These are phyloP conservation scores for Rubroshorea leprosula DNA, from an alignment of 345 rosid species.

Conservation along the genomic window DNA sequence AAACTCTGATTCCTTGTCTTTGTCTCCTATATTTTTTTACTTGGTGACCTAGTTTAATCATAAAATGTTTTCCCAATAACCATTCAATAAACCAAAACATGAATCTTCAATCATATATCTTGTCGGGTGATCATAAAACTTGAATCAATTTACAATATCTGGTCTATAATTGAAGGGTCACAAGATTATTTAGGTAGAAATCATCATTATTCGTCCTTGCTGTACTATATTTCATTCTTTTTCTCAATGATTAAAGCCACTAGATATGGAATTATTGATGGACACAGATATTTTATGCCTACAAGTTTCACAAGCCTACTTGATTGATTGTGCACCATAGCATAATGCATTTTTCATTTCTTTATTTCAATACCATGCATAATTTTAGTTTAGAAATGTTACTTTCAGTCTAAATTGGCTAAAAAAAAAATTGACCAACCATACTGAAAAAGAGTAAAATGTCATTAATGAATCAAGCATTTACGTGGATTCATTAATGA, in stretches of 20 bases:
- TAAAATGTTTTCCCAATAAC: background rate
- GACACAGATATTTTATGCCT: background rate
- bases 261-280: background rate
- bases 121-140: background rate
- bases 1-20: background rate
- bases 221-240: background rate
- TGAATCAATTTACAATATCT: background rate
- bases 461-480: too few relatives aligned
- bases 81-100: background rate
- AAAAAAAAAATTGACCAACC: too few relatives aligned
- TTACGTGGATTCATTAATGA: too few relatives aligned
- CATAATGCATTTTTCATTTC: background rate
- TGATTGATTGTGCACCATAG: too few relatives aligned
- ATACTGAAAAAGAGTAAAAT: too few relatives aligned
- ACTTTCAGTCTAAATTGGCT: too few relatives aligned
- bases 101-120: background rate
- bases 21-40: too few relatives aligned
- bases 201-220: conserved; percentile 4
- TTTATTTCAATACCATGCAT: too few relatives aligned
- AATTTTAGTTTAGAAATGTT: too few relatives aligned
- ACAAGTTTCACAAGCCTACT: too few relatives aligned
- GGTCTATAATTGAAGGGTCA: background rate
- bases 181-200: conserved; percentile 6
- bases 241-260: background rate
- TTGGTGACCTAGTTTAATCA: background rate